Evolutionary conservation across 202 grass and related monocot genomes (phyloP).

Genomic region (Setaria italica): DNA sequence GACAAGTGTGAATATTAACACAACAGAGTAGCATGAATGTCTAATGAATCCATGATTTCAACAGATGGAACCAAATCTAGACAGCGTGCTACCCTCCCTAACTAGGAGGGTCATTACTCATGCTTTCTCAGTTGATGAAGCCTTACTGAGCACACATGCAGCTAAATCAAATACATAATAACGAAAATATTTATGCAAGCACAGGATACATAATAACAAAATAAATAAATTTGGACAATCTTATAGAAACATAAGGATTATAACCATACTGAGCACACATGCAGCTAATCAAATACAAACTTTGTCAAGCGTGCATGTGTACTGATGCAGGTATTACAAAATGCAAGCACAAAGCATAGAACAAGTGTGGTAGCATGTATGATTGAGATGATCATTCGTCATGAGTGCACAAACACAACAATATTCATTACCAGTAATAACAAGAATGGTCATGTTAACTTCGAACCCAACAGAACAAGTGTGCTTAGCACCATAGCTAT

Average conservation of each 20-base stretch:
- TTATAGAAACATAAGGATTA: not conserved
- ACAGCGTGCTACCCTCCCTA: not conserved
- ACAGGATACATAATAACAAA: not conserved
- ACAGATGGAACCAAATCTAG: not conserved
- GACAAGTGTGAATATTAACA: not conserved
- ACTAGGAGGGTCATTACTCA: not conserved
- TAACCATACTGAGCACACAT: not conserved
- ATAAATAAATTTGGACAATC: not conserved
- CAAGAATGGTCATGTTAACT: not conserved
- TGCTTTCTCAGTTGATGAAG: constrained; percentile 29
- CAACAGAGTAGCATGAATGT: not conserved
- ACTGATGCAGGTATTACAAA: not conserved
- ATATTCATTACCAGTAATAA: not conserved
- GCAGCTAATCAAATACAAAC: not conserved
- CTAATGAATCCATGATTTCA: not conserved
- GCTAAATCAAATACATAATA: too few species aligned
- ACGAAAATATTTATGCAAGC: not conserved
- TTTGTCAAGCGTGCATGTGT: not conserved
- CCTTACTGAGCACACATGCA: too few species aligned
- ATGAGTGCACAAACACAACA: not conserved
- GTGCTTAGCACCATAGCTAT: not conserved
- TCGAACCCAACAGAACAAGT: not conserved
- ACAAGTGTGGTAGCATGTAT: not conserved
- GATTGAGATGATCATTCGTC: not conserved
- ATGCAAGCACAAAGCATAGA: not conserved